These are phyloP conservation scores for Plasmopara halstedii DNA, from an alignment of 352 stramenopile species.

Conservation along the genomic window DNA sequence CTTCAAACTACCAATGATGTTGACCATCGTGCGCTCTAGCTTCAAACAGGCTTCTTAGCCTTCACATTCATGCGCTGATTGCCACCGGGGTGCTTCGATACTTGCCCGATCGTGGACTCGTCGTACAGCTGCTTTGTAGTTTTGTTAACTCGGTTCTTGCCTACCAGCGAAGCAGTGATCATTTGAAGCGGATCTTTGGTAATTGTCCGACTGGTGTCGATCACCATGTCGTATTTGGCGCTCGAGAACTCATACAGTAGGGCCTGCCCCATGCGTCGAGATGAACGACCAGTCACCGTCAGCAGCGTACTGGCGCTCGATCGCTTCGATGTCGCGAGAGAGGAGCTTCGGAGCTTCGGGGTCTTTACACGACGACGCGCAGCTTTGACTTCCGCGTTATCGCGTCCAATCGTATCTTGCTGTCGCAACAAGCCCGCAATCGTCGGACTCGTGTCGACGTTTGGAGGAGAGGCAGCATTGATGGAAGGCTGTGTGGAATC, in stretches of 20 bases:
- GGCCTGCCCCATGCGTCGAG: neutral
- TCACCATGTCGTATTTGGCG: neutral
- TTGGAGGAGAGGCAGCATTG: too few species aligned
- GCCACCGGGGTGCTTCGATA: neutral
- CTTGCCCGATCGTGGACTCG: neutral
- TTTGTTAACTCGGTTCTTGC: neutral
- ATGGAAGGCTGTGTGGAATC: too few species aligned
- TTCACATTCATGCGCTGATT: neutral
- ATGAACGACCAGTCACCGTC: neutral
- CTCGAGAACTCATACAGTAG: neutral
- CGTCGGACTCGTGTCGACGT: neutral
- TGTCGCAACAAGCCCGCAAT: neutral
- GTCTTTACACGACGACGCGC: too few species aligned
- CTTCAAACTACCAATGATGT: neutral
- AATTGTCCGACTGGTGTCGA: neutral
- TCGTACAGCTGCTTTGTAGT: neutral
- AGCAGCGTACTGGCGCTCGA: neutral
- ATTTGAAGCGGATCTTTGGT: neutral
- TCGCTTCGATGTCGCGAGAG: neutral
- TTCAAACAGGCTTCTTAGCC: neutral
- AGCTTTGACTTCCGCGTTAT: neutral
- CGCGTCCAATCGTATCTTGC: neutral
- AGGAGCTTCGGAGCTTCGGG: neutral
- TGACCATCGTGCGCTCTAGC: neutral
- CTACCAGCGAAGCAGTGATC: neutral